Evolutionary conservation across 257 asterid species (phyloP), one percentile per base, ranked within the genome.

Genomic region (Gardenia jasminoides): DNA sequence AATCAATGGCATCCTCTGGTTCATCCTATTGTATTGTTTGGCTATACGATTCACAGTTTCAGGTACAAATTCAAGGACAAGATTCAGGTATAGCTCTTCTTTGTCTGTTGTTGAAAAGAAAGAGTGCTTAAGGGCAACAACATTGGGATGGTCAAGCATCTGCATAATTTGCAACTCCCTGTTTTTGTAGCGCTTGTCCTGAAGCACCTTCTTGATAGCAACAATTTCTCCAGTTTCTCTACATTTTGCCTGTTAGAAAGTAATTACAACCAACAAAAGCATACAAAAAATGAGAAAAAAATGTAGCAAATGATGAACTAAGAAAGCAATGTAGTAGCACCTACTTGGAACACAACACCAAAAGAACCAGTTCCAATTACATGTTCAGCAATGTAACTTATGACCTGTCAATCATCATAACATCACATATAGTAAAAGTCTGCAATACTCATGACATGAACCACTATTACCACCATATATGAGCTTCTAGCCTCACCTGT

Each of bases 161-260:
- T 94, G 97, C 98, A 94, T 90, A 76, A 94, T 94, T 89, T 92
- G 97, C 89, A 94, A 86, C 84, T 94, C 98, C 83, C 98, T 89
- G 85, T 94, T 94, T 88, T 94, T 94, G 90, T 92, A 94, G 73
- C 98, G 97, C 83, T 92, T 94, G 86, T 94, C 98, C 89, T 94
- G 98, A 85, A 94, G 97, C 87, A 94, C 98, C 86, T 94, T 94
- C 84, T 94, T 94, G 81, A 94, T 94, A 78, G 98, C 98, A 84
- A 94, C 92, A 84, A 94, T 91, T 86, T 94, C 98, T 82, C 97
- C 97, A 67, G 96, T 92, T 84, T 92, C 98, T 87, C 96, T 88
- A 83, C 98, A 94, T 81, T 94, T 94, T 48, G 98, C 98, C 98
- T 94, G 87, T 80, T 54, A 79, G 67, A 70, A 85, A 76, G 19